These are phyloP conservation scores for Lactarius akahatsu DNA, from an alignment of 768 basidiomycete species.

Conservation along the genomic window DNA sequence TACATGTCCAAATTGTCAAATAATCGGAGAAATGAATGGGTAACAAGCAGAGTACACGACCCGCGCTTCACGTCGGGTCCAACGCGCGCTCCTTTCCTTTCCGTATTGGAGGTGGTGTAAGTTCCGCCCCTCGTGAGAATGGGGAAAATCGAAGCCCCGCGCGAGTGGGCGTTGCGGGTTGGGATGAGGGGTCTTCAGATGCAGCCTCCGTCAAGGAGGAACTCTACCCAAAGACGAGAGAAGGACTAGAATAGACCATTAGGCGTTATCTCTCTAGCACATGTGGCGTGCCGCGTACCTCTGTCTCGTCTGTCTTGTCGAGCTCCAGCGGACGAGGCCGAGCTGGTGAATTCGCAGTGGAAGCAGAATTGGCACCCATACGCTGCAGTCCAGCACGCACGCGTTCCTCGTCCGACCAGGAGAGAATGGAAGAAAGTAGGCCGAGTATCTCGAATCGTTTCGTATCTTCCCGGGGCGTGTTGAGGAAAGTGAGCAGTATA, in stretches of 20 bases:
- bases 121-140: conserved; percentile 42
- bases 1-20: conserved; percentile 23
- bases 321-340: conserved; percentile 51
- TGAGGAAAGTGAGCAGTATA: conserved; percentile 85
- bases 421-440: conserved; percentile 84
- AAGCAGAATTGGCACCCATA: conserved; percentile 33
- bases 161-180: conserved; percentile 26
- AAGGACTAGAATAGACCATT: conserved; percentile 64
- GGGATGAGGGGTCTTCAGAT: conserved; percentile 38
- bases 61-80: conserved; percentile 20
- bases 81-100: conserved; percentile 50
- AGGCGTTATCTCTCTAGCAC: background rate
- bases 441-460: conserved; percentile 97
- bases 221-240: conserved; percentile 97
- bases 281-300: conserved; percentile 47
- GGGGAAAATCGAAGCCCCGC: conserved; percentile 24
- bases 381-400: conserved; percentile 88
- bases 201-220: conserved; percentile 88
- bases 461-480: conserved; percentile 84
- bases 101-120: conserved; percentile 42
- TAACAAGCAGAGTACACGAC: background rate
- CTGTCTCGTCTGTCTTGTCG: conserved; percentile 81
- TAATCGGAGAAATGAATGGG: background rate
- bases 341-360: conserved; percentile 32
- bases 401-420: conserved; percentile 88